Base-by-base conservation (phyloP, 1,139 yeast genomes). In the Hansenula anomala region DNA sequence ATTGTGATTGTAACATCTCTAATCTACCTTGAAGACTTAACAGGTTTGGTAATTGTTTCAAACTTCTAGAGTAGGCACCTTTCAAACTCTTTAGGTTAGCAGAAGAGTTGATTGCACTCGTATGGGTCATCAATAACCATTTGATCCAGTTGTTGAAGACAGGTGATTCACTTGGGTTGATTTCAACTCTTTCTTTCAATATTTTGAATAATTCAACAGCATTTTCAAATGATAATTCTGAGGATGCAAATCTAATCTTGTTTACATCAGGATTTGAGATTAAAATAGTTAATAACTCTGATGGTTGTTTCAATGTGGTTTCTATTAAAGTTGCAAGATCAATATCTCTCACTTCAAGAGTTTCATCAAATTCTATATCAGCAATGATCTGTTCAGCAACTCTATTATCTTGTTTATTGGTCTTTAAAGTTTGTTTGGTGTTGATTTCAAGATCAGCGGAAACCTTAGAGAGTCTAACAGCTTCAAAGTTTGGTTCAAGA, bases 11-110 rank as follows among this genome's bases (percentile, higher is more conserved):
- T 34, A 90, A 67, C 67, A 92, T 73, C 48, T 79, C 83, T 44
- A 92, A 66, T 49, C 95, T 78, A 36, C 97, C 97, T 58, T 90
- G 95, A 37, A 92, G 71, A 35, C 94, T 87, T 43, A 90, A 66
- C 36, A 90, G 67, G 39, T 84, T 72, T 3, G 95, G 92, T 40
- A 90, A 64, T n/a, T 84, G 75, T 33, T 75, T 71, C 1, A 88
- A 78, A 44, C 82, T 76, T 43, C 75, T 72, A 29, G 76, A 66
- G 48, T 87, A 67, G 3, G 85, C 73, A 12, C 81, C 66, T 52
- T 81, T 88, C 47, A 87, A 66, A 32, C 77, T 69, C 16, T 86
- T 76, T 42, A 87, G 66, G 37, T 78, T 74, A 35, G 68, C 60
- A 41, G 71, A 63, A 2, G 80, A 67, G 14, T 79, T 74, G 38